A percentile compares a stretch with the other conserved stretches of the same genome.
These are phyloP conservation scores for Paraphysoderma sedebokerense DNA, from an alignment of 371 early-diverging fungal genomes.

Conservation along the genomic window DNA sequence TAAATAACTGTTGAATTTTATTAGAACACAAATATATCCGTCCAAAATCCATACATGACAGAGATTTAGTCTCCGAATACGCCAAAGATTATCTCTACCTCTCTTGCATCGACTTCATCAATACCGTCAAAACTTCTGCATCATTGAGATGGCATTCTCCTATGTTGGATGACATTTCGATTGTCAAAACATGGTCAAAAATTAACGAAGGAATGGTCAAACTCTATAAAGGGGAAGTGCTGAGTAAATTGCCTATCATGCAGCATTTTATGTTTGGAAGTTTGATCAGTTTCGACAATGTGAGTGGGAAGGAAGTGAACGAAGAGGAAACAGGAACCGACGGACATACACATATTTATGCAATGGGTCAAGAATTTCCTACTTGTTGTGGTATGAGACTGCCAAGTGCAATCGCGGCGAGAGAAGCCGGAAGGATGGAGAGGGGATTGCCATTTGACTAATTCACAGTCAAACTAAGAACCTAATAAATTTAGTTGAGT, in stretches of 20 bases:
- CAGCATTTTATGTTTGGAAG: slow-evolving; percentile 96
- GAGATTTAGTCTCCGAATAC: slow-evolving; percentile 65
- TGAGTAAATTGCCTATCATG: slow-evolving; percentile 92
- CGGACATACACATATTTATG: slow-evolving; percentile 55
- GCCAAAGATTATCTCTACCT: slow-evolving; percentile 80
- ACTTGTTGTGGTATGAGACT: slow-evolving; percentile 87
- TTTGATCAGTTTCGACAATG: slow-evolving; percentile 37
- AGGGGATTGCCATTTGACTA: neutral
- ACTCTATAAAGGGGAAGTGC: slow-evolving; percentile 95
- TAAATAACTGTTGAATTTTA: neutral
- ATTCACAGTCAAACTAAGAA: no score
- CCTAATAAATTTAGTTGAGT: no score
- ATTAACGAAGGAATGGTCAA: slow-evolving; percentile 92
- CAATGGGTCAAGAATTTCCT: slow-evolving; percentile 84
- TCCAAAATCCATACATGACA: slow-evolving; percentile 74
- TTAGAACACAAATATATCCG: slow-evolving; percentile 54
- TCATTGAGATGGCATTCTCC: slow-evolving; percentile 57
- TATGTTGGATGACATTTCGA: slow-evolving; percentile 90
- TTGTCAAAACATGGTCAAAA: slow-evolving; percentile 78
- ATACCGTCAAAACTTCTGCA: slow-evolving; percentile 27
- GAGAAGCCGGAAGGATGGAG: neutral
- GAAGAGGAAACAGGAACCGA: slow-evolving; percentile 28
- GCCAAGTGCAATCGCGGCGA: slow-evolving; percentile 82
- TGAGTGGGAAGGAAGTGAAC: slow-evolving; percentile 14
- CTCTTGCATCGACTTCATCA: slow-evolving; percentile 76